These are phyloP conservation scores for Aspergillus brasiliensis DNA, from an alignment of 2,329 filamentous ascomycete genomes.

Conservation along the genomic window DNA sequence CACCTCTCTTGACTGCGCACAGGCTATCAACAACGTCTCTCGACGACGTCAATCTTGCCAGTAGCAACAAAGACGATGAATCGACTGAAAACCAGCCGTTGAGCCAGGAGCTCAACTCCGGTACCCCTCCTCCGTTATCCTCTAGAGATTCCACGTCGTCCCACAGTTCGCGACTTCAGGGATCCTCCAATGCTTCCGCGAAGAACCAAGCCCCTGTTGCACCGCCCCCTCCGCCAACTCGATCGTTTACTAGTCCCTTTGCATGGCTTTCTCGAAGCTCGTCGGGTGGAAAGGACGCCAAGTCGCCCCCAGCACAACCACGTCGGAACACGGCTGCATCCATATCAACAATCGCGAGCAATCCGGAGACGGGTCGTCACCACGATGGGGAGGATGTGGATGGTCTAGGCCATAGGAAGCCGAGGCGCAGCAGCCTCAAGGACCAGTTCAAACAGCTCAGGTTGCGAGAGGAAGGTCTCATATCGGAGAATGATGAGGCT, in stretches of 20 bases:
- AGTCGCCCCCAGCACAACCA: slow-evolving; percentile 54
- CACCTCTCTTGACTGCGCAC: slow-evolving; percentile 55
- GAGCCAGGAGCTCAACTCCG: slow-evolving; percentile 28
- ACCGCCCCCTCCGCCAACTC: slow-evolving; percentile 46
- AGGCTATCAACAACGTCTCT: slow-evolving; percentile 60
- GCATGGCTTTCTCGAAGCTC: slow-evolving; percentile 77
- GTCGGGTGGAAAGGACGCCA: slow-evolving; percentile 55
- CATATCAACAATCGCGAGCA: slow-evolving; percentile 75
- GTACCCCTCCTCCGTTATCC: slow-evolving; percentile 34
- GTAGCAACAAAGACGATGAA: slow-evolving; percentile 57
- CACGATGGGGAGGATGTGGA: slow-evolving; percentile 67
- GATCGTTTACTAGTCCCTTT: slow-evolving; percentile 87
- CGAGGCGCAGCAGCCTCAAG: slow-evolving; percentile 66
- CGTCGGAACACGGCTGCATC: slow-evolving; percentile 79
- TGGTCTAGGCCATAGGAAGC: slow-evolving; percentile 46
- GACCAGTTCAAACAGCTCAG: slow-evolving; percentile 78
- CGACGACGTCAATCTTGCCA: slow-evolving; percentile 66
- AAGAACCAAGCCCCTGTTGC: slow-evolving; percentile 41
- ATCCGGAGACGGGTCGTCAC: slow-evolving; percentile 75
- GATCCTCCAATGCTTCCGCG: slow-evolving; percentile 65
- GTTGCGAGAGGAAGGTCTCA: slow-evolving; percentile 71
- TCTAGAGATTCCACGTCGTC: slow-evolving; percentile 36
- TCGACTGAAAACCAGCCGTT: slow-evolving; percentile 29
- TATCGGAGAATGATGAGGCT: slow-evolving; percentile 59
- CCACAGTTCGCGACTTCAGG: slow-evolving; percentile 46